These are phyloP conservation scores for Termitomyces titanicus DNA, from an alignment of 768 basidiomycete species.

Conservation along the genomic window DNA sequence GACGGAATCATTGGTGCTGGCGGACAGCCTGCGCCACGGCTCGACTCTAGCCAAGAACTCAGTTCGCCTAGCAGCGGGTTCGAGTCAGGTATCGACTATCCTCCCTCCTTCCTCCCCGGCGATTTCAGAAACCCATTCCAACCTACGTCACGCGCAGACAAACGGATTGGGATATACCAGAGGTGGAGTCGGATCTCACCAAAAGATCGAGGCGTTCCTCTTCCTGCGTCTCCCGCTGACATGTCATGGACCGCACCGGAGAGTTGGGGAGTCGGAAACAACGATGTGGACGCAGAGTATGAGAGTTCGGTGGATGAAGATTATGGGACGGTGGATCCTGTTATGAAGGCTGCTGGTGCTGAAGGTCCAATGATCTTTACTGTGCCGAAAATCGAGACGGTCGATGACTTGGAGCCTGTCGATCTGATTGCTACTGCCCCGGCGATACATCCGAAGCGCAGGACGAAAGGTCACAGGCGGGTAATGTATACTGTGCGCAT, in stretches of 20 bases:
- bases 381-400: neutral
- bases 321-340: neutral
- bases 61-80: constrained; percentile 42
- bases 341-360: constrained; percentile 7
- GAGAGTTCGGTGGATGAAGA: constrained; percentile 26
- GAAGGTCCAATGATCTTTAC: constrained; percentile 12
- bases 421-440: neutral
- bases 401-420: neutral
- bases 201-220: constrained; percentile 25
- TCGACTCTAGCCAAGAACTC: constrained; percentile 19
- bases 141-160: constrained; percentile 24
- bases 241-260: constrained; percentile 64
- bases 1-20: constrained; percentile 72
- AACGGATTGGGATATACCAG: constrained; percentile 20
- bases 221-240: constrained; percentile 7
- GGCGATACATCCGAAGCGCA: constrained; percentile 1
- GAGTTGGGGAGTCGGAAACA: constrained; percentile 69
- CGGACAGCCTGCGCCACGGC: constrained; percentile 5
- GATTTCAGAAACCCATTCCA: constrained; percentile 42
- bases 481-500: constrained; percentile 64
- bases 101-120: constrained; percentile 21
- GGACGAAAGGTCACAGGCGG: neutral
- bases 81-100: constrained; percentile 31
- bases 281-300: constrained; percentile 32
- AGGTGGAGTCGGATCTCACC: constrained; percentile 48